A percentile compares a stretch with the other conserved stretches of the same genome.
Evolutionary conservation across 352 stramenopile species (phyloP).

Genomic region (Phytophthora fragariae): DNA sequence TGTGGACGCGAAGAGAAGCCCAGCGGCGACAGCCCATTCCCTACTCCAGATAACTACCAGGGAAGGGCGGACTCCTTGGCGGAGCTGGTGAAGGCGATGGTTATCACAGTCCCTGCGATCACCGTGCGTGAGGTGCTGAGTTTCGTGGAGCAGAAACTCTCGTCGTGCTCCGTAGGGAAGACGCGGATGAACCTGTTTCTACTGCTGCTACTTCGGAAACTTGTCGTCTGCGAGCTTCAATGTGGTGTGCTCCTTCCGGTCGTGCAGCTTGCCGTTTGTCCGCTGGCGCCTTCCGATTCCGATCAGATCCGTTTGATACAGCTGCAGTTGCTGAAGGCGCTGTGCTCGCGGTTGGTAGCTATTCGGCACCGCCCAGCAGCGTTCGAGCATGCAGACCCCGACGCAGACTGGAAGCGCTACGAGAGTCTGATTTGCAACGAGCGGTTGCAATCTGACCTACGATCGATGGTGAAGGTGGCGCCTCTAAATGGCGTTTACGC

Average conservation of each 20-base stretch:
- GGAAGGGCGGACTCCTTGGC: conserved; percentile 47
- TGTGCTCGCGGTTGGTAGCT: conserved; percentile 47
- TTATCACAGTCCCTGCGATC: conserved; percentile 26
- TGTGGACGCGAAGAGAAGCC: conserved; percentile 51
- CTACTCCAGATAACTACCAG: conserved; percentile 29
- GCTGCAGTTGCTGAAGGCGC: conserved; percentile 56
- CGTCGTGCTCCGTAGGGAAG: conserved; percentile 47
- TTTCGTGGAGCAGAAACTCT: conserved; percentile 61
- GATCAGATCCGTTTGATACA: conserved; percentile 58
- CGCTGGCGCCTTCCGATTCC: conserved; percentile 37
- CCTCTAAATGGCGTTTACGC: conserved; percentile 6
- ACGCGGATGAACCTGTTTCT: conserved; percentile 64
- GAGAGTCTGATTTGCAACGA: conserved; percentile 59
- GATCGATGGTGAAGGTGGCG: conserved; percentile 30
- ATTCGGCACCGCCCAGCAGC: conserved; percentile 18
- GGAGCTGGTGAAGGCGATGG: conserved; percentile 56
- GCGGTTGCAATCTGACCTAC: conserved; percentile 56
- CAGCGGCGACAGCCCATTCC: neutral
- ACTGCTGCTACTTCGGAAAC: conserved; percentile 59
- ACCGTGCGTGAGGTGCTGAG: conserved; percentile 37
- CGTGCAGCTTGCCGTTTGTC: conserved; percentile 54
- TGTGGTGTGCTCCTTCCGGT: conserved; percentile 40
- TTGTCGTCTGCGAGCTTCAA: conserved; percentile 39
- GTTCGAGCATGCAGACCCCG: conserved; percentile 6
- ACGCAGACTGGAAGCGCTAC: conserved; percentile 34